These are phyloP conservation scores for Epichloe gansuensis DNA, from an alignment of 2,329 filamentous ascomycete species.

Conservation along the genomic window DNA sequence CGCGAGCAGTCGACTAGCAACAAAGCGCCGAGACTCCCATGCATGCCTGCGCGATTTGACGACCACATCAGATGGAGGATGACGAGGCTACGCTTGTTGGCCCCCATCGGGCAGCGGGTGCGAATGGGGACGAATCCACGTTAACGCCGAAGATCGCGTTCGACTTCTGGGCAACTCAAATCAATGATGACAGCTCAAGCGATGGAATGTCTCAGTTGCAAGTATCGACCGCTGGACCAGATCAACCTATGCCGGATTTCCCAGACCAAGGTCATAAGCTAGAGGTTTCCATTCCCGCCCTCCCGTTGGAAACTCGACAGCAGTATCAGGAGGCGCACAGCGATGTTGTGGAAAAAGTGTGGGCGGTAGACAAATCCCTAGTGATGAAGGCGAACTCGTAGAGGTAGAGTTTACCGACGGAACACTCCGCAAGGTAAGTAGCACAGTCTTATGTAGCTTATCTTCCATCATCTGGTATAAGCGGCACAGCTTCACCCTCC, in stretches of 20 bases:
- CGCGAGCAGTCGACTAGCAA: neutral
- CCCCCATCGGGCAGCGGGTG: neutral
- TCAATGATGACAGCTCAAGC: neutral
- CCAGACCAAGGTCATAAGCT: constrained; percentile 7
- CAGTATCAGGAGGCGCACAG: constrained; percentile 23
- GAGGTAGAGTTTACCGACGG: constrained; percentile 35
- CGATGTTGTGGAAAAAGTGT: constrained; percentile 25
- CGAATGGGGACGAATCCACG: neutral
- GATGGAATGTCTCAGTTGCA: neutral
- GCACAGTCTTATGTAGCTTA: neutral
- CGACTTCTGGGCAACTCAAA: constrained; percentile 6
- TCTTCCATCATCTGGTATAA: neutral
- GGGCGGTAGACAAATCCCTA: constrained; percentile 17
- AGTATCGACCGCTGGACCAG: neutral
- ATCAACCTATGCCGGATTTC: neutral
- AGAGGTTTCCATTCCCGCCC: constrained; percentile 20
- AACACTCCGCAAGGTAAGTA: constrained; percentile 27
- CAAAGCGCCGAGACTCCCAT: neutral
- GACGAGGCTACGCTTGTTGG: constrained; percentile 1
- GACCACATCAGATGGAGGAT: constrained; percentile 10
- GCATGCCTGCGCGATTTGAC: neutral
- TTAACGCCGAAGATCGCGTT: constrained; percentile 7
- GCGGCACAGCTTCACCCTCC: neutral
- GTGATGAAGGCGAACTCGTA: constrained; percentile 17
- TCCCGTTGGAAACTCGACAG: constrained; percentile 14